A percentile compares a stretch with the other conserved stretches of the same genome.
These are phyloP conservation scores for Phragmites australis DNA, from an alignment of 176 grass and related monocot species.

Conservation along the genomic window DNA sequence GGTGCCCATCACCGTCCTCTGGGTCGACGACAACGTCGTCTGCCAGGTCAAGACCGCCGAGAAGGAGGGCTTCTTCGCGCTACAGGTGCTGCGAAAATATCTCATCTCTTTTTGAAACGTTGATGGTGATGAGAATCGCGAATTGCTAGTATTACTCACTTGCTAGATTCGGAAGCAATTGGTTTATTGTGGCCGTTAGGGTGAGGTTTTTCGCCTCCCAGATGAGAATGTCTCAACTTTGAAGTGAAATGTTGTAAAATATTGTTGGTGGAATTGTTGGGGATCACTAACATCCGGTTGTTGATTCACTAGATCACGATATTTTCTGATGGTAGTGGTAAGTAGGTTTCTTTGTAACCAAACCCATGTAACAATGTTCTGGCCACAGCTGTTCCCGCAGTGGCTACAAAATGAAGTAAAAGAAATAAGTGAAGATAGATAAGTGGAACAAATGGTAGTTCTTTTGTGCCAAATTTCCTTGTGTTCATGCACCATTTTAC, in stretches of 20 bases:
- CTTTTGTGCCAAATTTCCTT: neutral
- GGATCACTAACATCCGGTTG: neutral
- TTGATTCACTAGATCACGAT: neutral
- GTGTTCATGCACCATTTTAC: neutral
- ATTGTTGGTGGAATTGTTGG: neutral
- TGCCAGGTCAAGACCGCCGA: slow-evolving; percentile 95
- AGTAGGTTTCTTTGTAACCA: neutral
- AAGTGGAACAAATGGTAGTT: neutral
- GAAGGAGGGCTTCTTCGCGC: slow-evolving; percentile 77
- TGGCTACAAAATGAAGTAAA: neutral
- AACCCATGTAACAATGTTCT: neutral
- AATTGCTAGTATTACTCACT: neutral
- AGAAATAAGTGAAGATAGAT: neutral
- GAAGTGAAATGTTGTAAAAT: neutral
- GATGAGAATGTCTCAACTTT: slow-evolving; percentile 6
- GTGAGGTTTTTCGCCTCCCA: neutral
- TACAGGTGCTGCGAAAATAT: slow-evolving; percentile 63
- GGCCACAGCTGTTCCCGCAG: neutral
- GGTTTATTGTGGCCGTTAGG: neutral
- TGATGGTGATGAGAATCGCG: neutral
- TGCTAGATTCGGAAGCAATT: neutral
- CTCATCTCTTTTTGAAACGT: neutral
- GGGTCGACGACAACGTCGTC: slow-evolving; percentile 93
- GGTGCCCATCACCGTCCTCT: slow-evolving; percentile 85
- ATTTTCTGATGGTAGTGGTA: neutral